Percentiles rank a stretch among this genome's conserved stretches.
phyloP scores from a whole-genome alignment of 495 filamentous ascomycete species.

The Thermothielavioides terrestris region DNA sequence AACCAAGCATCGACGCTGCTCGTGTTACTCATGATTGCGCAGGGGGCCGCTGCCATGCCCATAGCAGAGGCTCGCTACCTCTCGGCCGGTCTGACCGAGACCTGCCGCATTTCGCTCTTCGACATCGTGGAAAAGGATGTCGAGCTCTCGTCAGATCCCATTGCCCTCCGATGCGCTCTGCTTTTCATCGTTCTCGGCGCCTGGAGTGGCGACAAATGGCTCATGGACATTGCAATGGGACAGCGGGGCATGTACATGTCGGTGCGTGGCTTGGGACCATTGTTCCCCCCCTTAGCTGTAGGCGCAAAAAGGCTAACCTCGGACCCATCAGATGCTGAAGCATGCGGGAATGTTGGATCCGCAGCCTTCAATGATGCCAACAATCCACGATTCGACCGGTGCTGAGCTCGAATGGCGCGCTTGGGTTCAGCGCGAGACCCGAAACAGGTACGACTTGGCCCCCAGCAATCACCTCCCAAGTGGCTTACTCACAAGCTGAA shows the following conservation, averaged over 20 bases:
- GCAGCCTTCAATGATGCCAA: conserved; percentile 28
- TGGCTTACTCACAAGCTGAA: conserved; percentile 1
- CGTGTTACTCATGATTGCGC: conserved; percentile 56
- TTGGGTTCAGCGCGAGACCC: conserved; percentile 50
- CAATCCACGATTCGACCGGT: conserved; percentile 25
- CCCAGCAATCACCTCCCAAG: not conserved
- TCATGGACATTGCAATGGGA: conserved; percentile 64
- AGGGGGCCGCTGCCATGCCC: conserved; percentile 50
- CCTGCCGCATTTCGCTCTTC: conserved; percentile 56
- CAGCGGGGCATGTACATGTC: conserved; percentile 59
- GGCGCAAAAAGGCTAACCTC: not conserved
- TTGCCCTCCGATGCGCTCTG: conserved; percentile 49
- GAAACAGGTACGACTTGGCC: conserved; percentile 42
- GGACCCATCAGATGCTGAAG: conserved; percentile 42
- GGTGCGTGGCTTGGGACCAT: no score
- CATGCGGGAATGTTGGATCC: conserved; percentile 44
- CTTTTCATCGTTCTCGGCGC: conserved; percentile 52
- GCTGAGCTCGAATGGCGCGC: conserved; percentile 46
- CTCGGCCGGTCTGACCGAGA: conserved; percentile 54
- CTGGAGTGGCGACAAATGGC: conserved; percentile 63
- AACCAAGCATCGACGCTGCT: conserved; percentile 51
- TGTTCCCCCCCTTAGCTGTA: no score
- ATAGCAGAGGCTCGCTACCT: conserved; percentile 49
- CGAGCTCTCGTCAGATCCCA: conserved; percentile 49
- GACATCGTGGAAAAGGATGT: conserved; percentile 58